Evolutionary conservation across 2,329 filamentous ascomycete species (phyloP), one percentile per base, ranked within the genome.

Genomic region (Fusarium kyushuense): DNA sequence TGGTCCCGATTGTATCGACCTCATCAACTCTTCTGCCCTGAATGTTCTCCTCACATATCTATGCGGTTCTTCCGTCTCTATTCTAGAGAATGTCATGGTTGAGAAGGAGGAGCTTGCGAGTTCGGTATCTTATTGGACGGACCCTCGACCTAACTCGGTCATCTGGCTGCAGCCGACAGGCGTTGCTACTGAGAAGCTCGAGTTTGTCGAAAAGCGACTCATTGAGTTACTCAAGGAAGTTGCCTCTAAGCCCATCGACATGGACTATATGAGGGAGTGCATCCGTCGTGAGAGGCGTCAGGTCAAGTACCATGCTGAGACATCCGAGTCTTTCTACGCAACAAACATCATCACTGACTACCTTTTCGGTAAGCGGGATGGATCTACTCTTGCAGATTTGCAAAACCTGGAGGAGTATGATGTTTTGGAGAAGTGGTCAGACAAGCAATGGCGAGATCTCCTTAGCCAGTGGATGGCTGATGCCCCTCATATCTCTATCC

Each of bases 101-200:
- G 96, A 99, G 76, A 93, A 91, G 72, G 95, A 98, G 78, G 92
- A 97, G 71, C 87, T 98, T 45, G 92, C 94, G 5, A 97, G 94
- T 79, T 92, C 90, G 9, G 89, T 98, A 13, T 89, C 90, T 48
- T 94, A 92, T 77, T 91, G 88, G 78, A 91, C 89, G 72, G 94
- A 97, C 67, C 86, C 89, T 27, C 88, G 94, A 48, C 93, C 94
- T 4, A 91, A 93, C 69, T 90, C 90, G 14, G 86, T 97, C 53
- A 93, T 98, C 58, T 93, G 91, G 85, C 90, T 99, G 74, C 91
- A 92, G 57, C 86, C 97, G 25, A 94, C 91, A 6, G 92, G 94
- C 60, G 95, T 99, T 6, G 92, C 91, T 27, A 97, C 95, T 0
- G 91, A 92, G 60, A 94, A 94, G 78, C 87, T 99, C 4, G 89